Conservation (phyloP, 805 yeast species). For the Debaryomyces maramus region DNA sequence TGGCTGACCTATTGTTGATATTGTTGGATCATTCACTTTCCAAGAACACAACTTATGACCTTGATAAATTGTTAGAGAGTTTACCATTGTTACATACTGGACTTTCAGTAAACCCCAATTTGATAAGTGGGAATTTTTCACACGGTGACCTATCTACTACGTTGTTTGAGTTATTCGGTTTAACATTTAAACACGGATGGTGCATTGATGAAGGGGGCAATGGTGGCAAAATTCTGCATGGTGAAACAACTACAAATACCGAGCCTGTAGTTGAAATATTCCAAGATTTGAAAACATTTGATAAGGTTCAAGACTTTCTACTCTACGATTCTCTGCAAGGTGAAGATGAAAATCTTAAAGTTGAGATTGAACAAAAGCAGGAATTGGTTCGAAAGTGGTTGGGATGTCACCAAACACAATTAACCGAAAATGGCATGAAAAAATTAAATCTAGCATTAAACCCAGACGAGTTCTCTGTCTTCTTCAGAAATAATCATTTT, state of each 20-base stretch:
- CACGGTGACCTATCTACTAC: constrained; percentile 51
- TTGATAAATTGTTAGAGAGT: constrained; percentile 45
- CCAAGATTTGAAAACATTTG: constrained; percentile 36
- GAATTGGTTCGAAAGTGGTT: constrained; percentile 39
- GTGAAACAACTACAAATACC: neutral
- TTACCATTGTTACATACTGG: constrained; percentile 72
- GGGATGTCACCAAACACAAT: constrained; percentile 66
- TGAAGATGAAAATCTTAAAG: constrained; percentile 7
- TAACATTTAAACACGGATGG: constrained; percentile 85
- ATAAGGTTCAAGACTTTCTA: constrained; percentile 58
- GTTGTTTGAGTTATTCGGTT: constrained; percentile 57
- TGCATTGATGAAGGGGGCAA: constrained; percentile 30
- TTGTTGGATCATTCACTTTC: constrained; percentile 7
- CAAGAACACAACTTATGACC: constrained; percentile 14
- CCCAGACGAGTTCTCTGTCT: constrained; percentile 59
- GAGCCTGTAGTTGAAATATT: constrained; percentile 10
- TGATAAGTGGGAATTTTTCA: constrained; percentile 52
- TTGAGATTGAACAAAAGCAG: constrained; percentile 10
- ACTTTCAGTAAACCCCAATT: constrained; percentile 66
- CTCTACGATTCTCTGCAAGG: constrained; percentile 23
- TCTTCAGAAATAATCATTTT: constrained; percentile 91
- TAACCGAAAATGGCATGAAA: constrained; percentile 66
- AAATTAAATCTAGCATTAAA: constrained; percentile 45
- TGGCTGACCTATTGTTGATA: constrained; percentile 47
- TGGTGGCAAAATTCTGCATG: constrained; percentile 4